phyloP scores from a whole-genome alignment of 805 yeast species.

The Candida nitratophila region DNA sequence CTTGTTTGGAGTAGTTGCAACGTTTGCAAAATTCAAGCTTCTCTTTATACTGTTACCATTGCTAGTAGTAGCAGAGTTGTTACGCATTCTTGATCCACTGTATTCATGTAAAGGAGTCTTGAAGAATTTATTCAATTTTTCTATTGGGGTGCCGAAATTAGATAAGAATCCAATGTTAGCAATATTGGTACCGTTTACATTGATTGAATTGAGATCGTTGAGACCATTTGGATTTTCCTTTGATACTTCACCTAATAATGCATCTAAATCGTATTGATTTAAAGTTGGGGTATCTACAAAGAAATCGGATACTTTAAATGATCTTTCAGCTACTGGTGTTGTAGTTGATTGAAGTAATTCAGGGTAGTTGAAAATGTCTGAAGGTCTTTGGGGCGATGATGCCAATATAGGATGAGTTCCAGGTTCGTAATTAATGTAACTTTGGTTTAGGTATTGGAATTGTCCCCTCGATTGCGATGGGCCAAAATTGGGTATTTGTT shows the following conservation, averaged over 20 bases:
- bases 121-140: conserved; percentile 4
- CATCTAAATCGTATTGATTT: conserved; percentile 11
- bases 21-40: conserved; percentile 7
- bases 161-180: neutral
- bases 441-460: neutral
- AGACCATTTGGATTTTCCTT: neutral
- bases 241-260: neutral
- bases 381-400: conserved; percentile 1
- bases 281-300: conserved; percentile 16
- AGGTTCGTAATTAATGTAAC: neutral
- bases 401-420: neutral
- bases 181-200: no score
- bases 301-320: conserved; percentile 7
- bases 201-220: neutral
- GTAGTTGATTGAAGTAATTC: neutral
- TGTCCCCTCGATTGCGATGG: neutral
- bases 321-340: conserved; percentile 5
- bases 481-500: neutral
- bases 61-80: conserved; percentile 10
- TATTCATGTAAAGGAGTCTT: conserved; percentile 17
- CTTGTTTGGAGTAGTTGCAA: conserved; percentile 9
- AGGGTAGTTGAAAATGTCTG: neutral
- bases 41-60: conserved; percentile 12
- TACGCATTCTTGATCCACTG: conserved; percentile 1
- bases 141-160: conserved; percentile 12